Base-by-base conservation (phyloP, 139 green algal species). In the Axilococcus clingmanii region DNA sequence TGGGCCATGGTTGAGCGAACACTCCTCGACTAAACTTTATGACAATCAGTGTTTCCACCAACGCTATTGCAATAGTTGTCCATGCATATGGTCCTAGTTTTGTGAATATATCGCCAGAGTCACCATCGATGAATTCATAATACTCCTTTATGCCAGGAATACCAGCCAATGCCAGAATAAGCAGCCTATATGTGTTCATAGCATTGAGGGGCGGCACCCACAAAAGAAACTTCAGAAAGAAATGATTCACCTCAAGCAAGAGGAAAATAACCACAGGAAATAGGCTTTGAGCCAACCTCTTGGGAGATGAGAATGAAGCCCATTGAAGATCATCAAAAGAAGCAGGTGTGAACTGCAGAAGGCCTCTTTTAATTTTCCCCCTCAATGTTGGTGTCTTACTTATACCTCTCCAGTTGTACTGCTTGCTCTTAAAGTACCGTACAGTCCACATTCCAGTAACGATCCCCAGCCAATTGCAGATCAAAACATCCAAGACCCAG, bases 201-300 rank as follows among this genome's bases (percentile, higher is more conserved):
- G 74, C 67, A 74, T 94, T 81, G 43, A 53, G 53, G 38, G 87
- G 84, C 9, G 87, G 86, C 4, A 96, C 55, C 88, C 84, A 95
- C 23, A 95, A 75, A 16, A 82, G 49, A 48, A 70, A 84, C 69
- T 96, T 96, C n/a, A 96, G 69, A 65, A 95, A 96, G 68, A 96
- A 96, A n/a, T 76, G 65, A 43, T 93, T 89, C 15, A 96, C 52
- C 57, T 95, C 78, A 9, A 84, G 69, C 14, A 64, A 36, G 15
- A 73, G 57, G 8, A 65, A 36, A 19, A 63, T 32, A 9, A 37
- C 24, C 12, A 12, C 31, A 30, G 57, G 57, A 36, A 65, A 59
- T 20, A 56, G 32, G 40, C 61, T 68, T 52, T 68, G 69, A 25
- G 88, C 17, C 57, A 65, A 79, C 24, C 81, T 68, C 35, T 71